Base-by-base conservation (phyloP, 202 grass and related monocot species). In the Cymbopogon flexuosus region DNA sequence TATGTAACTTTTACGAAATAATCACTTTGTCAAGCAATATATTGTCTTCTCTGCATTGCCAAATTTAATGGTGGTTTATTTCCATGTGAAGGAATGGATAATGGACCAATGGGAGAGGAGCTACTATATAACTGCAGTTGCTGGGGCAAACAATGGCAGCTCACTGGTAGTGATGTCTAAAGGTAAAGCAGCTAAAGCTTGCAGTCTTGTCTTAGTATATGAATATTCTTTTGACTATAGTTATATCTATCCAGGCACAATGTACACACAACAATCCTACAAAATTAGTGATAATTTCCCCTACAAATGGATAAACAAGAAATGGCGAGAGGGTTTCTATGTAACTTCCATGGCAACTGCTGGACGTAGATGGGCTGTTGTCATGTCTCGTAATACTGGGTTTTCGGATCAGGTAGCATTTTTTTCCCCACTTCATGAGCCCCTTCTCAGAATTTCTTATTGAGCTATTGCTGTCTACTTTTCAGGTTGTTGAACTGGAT, bases 251-350 rank as follows among this genome's bases (percentile, higher is more conserved):
- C 52, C 72, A 99, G 96, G 96, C 79, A 93, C 96, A 62, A 27
- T 78, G 2, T 96, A 96, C 83, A 85, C 88, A 65, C 96, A 96
- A 45, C 96, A 99, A 56, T 99, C 96, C 10, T 99, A 99, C 77
- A 99, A 99, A 90, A 93, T 99, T 67, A 92, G 96, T 76, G 89
- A 93, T 40, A 93, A 87, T 67, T 99, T 99, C 62, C 96, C 96
- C 72, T 99, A 91, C 83, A 99, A 99, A 87, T 99, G 96, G 96
- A 99, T 99, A 93, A 96, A 96, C 77, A 99, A 99, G 87, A 99
- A 99, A 76, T 99, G 93, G 96, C 81, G 83, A 37, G 96, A 99
- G 81, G 81, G 89, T 84, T 99, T 96, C 73, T 99, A 87, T 90
- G 96, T 99, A 62, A 99, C 96, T 70, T 82, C 93, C 65, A 99